Conservation (phyloP, 768 basidiomycete genomes). For the Cystofilobasidium ferigula region DNA sequence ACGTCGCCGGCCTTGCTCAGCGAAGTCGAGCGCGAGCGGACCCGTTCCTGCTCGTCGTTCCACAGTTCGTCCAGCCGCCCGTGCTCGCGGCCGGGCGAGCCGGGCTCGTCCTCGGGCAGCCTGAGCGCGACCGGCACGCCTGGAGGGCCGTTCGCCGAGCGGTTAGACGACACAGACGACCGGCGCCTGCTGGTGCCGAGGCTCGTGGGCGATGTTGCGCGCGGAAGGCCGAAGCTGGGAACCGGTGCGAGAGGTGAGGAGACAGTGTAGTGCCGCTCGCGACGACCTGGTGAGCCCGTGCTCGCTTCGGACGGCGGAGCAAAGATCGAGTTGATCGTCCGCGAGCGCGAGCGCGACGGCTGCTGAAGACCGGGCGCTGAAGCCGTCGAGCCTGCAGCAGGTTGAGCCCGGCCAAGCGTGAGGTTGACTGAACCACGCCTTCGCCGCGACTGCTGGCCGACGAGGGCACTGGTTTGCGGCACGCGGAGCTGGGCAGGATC, state of each 20-base stretch:
- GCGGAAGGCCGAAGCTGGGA: not conserved
- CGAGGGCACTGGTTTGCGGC: no score
- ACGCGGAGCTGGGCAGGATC: no score
- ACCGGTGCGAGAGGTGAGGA: not conserved
- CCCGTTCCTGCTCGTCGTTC: not conserved
- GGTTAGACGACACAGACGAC: conserved; percentile 3
- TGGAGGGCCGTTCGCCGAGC: not conserved
- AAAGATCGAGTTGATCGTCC: conserved; percentile 25
- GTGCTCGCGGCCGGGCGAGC: not conserved
- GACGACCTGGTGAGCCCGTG: not conserved
- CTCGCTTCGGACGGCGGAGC: not conserved
- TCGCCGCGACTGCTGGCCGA: no score
- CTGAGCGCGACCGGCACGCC: not conserved
- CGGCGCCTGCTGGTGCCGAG: not conserved
- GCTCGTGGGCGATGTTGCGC: not conserved
- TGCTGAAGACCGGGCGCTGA: not conserved
- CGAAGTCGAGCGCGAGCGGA: not conserved
- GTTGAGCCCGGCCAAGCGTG: not conserved
- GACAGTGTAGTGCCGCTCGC: no score
- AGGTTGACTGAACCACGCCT: no score
- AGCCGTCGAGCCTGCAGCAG: no score
- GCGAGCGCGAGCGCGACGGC: conserved; percentile 16
- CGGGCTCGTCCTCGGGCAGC: not conserved
- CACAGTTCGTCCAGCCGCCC: not conserved
- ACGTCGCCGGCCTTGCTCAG: not conserved